phyloP scores from a whole-genome alignment of 2,329 filamentous ascomycete genomes.

The Eutypella sp. region DNA sequence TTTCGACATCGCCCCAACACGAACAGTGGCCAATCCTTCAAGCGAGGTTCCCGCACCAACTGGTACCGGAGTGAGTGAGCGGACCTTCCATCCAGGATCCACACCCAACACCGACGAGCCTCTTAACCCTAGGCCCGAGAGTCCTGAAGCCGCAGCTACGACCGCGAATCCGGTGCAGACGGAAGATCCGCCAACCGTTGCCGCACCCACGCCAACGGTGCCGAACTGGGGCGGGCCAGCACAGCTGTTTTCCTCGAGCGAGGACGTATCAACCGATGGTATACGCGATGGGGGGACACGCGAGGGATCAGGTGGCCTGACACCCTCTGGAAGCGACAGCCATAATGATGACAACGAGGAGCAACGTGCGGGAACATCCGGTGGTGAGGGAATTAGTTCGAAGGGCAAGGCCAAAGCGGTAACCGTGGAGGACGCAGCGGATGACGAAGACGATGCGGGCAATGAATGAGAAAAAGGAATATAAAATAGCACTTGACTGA shows the following conservation, averaged over 20 bases:
- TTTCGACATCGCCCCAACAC: constrained; percentile 8
- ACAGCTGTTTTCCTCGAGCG: constrained; percentile 41
- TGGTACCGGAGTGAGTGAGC: constrained; percentile 1
- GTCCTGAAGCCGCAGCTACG: constrained; percentile 5
- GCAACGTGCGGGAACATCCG: neutral
- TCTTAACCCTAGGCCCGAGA: constrained; percentile 1
- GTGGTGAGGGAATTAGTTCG: neutral
- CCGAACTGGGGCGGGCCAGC: constrained; percentile 48
- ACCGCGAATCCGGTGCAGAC: constrained; percentile 8
- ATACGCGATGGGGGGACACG: constrained; percentile 6
- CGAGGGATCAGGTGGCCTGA: constrained; percentile 2
- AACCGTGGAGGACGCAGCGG: constrained; percentile 23
- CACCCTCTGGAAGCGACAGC: constrained; percentile 5
- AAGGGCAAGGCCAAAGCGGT: constrained; percentile 26
- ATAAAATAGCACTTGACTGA: too few relatives aligned
- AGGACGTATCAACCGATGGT: constrained; percentile 8
- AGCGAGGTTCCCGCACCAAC: constrained; percentile 4
- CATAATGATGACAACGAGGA: constrained; percentile 14
- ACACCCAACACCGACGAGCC: neutral
- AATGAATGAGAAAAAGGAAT: too few relatives aligned
- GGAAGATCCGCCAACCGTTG: constrained; percentile 30
- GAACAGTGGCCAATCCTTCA: constrained; percentile 12
- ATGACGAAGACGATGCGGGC: too few relatives aligned
- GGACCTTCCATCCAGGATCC: constrained; percentile 5
- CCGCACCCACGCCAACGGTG: constrained; percentile 43